Conservation (phyloP, 139 green algal species). For the Trebouxia sp. region DNA sequence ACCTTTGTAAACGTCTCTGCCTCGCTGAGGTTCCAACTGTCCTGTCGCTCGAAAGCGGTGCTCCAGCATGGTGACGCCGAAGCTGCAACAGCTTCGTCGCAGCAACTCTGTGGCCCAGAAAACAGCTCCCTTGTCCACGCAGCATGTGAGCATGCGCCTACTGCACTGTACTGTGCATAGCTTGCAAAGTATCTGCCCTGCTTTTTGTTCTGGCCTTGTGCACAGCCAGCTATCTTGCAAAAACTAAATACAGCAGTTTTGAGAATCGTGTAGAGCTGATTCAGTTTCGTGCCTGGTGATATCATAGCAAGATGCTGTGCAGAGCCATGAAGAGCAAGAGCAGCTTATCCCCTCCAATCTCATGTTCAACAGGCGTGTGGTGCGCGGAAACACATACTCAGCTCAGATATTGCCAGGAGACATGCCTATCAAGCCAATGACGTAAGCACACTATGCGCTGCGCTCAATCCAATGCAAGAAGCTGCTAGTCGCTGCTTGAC, state of each 20-base stretch:
- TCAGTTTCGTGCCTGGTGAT: too few species aligned
- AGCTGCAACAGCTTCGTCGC: constrained; percentile 3
- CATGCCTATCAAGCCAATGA: background rate
- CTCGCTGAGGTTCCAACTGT: too few species aligned
- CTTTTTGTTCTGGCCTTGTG: too few species aligned
- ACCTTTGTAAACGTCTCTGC: too few species aligned
- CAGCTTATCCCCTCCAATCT: constrained; percentile 66
- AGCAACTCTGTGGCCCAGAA: constrained; percentile 1
- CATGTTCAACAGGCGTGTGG: constrained; percentile 86
- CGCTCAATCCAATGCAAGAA: background rate
- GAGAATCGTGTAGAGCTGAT: too few species aligned
- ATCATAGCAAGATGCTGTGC: too few species aligned
- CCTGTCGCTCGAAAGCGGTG: too few species aligned
- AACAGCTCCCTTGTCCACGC: background rate
- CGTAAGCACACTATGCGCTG: background rate
- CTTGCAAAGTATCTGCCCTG: too few species aligned
- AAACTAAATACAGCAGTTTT: too few species aligned
- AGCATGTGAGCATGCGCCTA: constrained; percentile 19
- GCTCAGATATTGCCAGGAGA: constrained; percentile 27
- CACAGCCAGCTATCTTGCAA: too few species aligned
- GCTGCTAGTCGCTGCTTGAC: too few species aligned
- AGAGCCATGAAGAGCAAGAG: constrained; percentile 29
- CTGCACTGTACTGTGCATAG: too few species aligned
- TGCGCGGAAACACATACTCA: constrained; percentile 84
- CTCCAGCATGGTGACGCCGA: constrained; percentile 22